phyloP scores from a whole-genome alignment of 768 basidiomycete genomes.

The Leccinum rimulosum region DNA sequence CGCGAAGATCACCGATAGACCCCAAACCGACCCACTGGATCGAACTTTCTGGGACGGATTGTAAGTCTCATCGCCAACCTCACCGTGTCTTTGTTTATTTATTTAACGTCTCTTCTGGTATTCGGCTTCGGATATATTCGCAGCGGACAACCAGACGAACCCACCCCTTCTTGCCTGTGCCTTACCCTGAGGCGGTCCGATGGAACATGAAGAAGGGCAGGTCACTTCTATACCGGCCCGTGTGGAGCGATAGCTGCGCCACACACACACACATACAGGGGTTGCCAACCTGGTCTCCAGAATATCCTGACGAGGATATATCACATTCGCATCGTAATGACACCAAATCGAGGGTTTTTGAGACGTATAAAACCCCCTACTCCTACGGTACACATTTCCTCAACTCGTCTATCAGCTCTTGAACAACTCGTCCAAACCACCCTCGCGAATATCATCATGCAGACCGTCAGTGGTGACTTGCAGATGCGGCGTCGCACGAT shows the following conservation, averaged over 20 bases:
- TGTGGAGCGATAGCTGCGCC: neutral
- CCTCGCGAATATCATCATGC: conserved; percentile 11
- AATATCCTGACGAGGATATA: neutral
- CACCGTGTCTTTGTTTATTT: too few species aligned
- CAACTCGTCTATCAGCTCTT: neutral
- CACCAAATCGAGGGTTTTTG: neutral
- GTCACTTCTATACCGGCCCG: neutral
- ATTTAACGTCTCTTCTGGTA: too few species aligned
- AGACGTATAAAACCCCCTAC: conserved; percentile 7
- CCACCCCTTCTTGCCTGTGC: too few species aligned
- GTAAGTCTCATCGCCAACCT: neutral
- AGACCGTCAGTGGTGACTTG: conserved; percentile 12
- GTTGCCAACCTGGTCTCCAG: neutral
- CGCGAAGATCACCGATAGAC: neutral
- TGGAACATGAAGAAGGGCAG: neutral
- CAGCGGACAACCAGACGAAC: neutral
- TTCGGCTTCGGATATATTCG: neutral
- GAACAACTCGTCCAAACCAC: conserved; percentile 1
- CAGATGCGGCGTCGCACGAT: neutral
- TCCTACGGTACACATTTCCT: neutral
- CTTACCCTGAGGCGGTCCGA: neutral
- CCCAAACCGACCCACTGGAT: neutral
- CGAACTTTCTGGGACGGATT: neutral
- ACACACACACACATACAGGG: neutral
- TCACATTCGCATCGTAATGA: neutral